Percentiles rank a stretch among this genome's conserved stretches.
phyloP scores from a whole-genome alignment of 2,329 filamentous ascomycete species.

The Ophiostoma perfectum region DNA sequence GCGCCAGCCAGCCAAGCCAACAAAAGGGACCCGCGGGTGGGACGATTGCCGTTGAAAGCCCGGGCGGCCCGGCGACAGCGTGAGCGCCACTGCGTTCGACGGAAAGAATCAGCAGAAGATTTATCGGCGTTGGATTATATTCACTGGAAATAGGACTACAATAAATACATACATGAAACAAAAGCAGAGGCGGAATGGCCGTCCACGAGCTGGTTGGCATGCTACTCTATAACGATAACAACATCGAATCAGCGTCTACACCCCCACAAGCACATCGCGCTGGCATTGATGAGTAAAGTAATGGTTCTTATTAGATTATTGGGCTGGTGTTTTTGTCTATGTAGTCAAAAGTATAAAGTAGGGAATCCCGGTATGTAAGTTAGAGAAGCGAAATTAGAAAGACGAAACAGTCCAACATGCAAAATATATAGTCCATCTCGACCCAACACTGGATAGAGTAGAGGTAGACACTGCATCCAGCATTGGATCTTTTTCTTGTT shows the following conservation, averaged over 20 bases:
- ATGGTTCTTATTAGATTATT: not conserved
- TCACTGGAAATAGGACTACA: not conserved
- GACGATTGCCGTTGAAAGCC: too few relatives aligned
- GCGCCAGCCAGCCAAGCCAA: too few relatives aligned
- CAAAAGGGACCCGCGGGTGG: too few relatives aligned
- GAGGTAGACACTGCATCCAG: not conserved
- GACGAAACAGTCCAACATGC: not conserved
- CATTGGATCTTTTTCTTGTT: not conserved
- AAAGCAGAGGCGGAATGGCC: too few relatives aligned
- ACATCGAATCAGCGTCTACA: too few relatives aligned
- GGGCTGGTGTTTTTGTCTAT: constrained; percentile 5
- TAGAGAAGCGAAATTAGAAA: not conserved
- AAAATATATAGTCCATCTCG: not conserved
- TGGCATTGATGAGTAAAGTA: too few relatives aligned
- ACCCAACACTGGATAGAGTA: not conserved
- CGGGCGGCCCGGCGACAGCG: too few relatives aligned
- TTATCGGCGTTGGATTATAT: constrained; percentile 15
- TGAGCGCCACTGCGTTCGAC: too few relatives aligned
- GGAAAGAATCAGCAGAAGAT: too few relatives aligned
- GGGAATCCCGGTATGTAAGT: not conserved
- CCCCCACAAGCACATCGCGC: too few relatives aligned
- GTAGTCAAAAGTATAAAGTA: not conserved
- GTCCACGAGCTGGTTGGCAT: too few relatives aligned
- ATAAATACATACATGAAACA: not conserved
- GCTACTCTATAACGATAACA: too few relatives aligned